These are phyloP conservation scores for Ophiosphaerella narmari DNA, from an alignment of 2,329 filamentous ascomycete genomes.

Conservation along the genomic window DNA sequence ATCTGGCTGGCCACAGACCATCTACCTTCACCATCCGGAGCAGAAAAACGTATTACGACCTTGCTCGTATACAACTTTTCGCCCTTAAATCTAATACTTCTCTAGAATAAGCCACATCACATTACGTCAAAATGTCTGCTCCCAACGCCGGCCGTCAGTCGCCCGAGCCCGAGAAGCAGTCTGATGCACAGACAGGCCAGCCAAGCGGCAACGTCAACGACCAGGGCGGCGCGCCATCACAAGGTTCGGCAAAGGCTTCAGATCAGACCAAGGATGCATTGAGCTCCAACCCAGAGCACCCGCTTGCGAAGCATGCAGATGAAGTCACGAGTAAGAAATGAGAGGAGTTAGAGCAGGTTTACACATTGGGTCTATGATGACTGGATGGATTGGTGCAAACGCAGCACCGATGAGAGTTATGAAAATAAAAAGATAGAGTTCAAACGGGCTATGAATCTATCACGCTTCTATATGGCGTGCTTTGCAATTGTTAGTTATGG, in stretches of 20 bases:
- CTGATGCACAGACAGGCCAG: slow-evolving; percentile 66
- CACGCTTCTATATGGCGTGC: no score
- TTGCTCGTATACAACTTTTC: not conserved
- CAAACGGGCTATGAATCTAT: no score
- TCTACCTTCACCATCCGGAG: not conserved
- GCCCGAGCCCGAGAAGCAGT: slow-evolving; percentile 71
- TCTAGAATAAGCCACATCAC: slow-evolving; percentile 24
- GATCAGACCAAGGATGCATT: slow-evolving; percentile 53
- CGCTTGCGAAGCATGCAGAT: slow-evolving; percentile 64
- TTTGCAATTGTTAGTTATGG: no score
- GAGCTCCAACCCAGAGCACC: slow-evolving; percentile 68
- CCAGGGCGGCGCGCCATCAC: slow-evolving; percentile 48
- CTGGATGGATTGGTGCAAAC: not conserved
- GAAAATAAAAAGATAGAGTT: no score
- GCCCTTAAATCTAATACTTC: not conserved
- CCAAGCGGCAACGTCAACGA: slow-evolving; percentile 63
- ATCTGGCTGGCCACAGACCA: no score
- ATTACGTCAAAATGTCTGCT: slow-evolving; percentile 63
- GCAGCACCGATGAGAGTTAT: not conserved
- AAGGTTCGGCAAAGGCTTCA: slow-evolving; percentile 55
- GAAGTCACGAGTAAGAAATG: slow-evolving; percentile 64
- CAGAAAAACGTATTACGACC: not conserved
- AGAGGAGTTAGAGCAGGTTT: not conserved
- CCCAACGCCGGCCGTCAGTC: slow-evolving; percentile 73
- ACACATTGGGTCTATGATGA: no score